Evolutionary conservation across 768 basidiomycete genomes (phyloP).

Genomic region (Trametes villosa): DNA sequence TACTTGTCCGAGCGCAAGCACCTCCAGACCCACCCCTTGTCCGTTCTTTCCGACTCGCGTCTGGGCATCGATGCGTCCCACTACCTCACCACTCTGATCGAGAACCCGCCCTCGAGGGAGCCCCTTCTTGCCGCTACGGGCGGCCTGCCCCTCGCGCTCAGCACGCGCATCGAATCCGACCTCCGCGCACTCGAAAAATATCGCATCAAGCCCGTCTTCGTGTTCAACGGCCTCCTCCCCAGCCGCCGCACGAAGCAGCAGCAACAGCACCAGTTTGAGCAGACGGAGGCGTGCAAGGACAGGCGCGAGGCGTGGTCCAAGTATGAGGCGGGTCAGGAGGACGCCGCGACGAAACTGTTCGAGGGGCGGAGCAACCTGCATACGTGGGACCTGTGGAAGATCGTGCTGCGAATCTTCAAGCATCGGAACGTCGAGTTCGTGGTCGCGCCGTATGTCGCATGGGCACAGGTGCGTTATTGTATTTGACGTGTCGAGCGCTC

Average conservation of each 20-base stretch:
- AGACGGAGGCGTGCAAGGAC: constrained; percentile 71
- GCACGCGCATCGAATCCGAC: constrained; percentile 88
- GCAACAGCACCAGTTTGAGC: constrained; percentile 51
- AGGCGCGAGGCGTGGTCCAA: constrained; percentile 88
- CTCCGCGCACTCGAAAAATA: constrained; percentile 88
- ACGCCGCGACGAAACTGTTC: constrained; percentile 83
- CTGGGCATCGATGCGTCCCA: constrained; percentile 96
- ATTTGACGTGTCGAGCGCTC: constrained; percentile 9
- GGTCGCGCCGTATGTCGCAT: constrained; percentile 92
- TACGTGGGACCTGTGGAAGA: constrained; percentile 94
- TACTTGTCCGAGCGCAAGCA: constrained; percentile 90
- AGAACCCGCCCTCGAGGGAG: constrained; percentile 79
- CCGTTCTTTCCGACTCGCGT: constrained; percentile 84
- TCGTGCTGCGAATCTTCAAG: constrained; percentile 89
- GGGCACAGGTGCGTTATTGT: constrained; percentile 81
- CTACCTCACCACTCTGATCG: constrained; percentile 82
- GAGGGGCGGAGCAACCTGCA: constrained; percentile 69
- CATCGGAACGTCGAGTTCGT: constrained; percentile 96
- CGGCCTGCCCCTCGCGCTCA: constrained; percentile 88
- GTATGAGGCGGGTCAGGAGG: constrained; percentile 92
- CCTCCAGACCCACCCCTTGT: constrained; percentile 78
- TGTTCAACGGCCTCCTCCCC: constrained; percentile 88
- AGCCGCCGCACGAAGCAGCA: constrained; percentile 73
- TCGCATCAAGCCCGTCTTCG: constrained; percentile 97
- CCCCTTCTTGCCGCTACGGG: constrained; percentile 94